Conservation (phyloP, 2,329 filamentous ascomycete genomes). For the Exophiala phaeomuriformis region DNA sequence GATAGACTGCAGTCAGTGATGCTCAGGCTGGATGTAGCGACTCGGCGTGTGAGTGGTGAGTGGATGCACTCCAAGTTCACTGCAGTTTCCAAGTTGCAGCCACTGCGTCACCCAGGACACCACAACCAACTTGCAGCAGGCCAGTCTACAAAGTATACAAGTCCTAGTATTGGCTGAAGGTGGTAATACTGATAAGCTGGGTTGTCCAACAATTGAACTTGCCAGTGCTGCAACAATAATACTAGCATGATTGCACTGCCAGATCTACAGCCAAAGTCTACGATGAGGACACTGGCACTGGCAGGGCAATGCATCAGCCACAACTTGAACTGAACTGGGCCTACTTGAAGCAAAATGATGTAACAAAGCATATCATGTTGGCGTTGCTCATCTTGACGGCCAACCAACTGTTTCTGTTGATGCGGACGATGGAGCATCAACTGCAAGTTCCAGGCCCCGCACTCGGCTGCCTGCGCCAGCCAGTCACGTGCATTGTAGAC, state of each 20-base stretch:
- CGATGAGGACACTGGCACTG: neutral
- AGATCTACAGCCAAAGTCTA: neutral
- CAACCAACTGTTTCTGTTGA: neutral
- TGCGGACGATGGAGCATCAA: neutral
- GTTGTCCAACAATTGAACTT: neutral
- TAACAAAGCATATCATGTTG: conserved; percentile 1
- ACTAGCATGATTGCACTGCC: no score
- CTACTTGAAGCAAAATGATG: neutral
- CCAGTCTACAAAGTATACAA: neutral
- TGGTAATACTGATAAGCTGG: conserved; percentile 5
- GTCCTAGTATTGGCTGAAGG: neutral
- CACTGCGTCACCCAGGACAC: conserved; percentile 10
- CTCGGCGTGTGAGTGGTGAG: no score
- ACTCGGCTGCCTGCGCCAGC: neutral
- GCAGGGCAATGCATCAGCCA: no score
- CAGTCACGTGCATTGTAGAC: no score
- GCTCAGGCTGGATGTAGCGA: neutral
- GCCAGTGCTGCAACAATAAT: no score
- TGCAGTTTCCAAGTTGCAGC: neutral
- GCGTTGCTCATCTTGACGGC: neutral
- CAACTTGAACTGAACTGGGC: neutral
- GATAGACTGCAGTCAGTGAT: neutral
- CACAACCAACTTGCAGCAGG: neutral
- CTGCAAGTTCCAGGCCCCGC: neutral
- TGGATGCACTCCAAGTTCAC: no score